phyloP scores from a whole-genome alignment of 208 protist species.

The Tritrichomonas foetus region DNA sequence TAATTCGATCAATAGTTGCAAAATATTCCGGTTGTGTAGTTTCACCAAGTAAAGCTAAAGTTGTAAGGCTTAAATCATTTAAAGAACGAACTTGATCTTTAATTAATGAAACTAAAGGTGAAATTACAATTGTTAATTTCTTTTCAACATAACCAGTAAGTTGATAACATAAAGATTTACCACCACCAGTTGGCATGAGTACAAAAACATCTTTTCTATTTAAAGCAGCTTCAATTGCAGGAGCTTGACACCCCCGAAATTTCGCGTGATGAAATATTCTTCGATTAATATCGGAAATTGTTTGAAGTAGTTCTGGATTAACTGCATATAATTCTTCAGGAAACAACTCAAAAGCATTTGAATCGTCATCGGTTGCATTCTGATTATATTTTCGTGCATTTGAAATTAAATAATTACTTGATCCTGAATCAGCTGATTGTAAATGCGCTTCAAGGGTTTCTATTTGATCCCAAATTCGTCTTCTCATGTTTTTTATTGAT shows the following conservation, averaged over 20 bases:
- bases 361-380: background rate
- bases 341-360: background rate
- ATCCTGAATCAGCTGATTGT: background rate
- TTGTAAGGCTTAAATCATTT: background rate
- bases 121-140: slow-evolving; percentile 52
- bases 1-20: background rate
- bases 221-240: background rate
- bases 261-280: background rate
- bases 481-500: background rate
- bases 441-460: background rate
- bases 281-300: background rate
- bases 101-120: slow-evolving; percentile 59
- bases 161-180: slow-evolving; percentile 58
- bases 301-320: slow-evolving; percentile 18
- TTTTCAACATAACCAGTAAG: slow-evolving; percentile 41
- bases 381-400: background rate
- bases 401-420: background rate
- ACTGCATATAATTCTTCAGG: background rate
- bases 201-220: slow-evolving; percentile 49
- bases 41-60: background rate
- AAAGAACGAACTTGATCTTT: slow-evolving; percentile 55
- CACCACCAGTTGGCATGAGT: slow-evolving; percentile 54
- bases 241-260: background rate
- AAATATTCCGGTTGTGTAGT: background rate
- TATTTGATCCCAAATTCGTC: slow-evolving; percentile 6